Evolutionary conservation across 768 basidiomycete species (phyloP).

Genomic region (Clavulina sp.): DNA sequence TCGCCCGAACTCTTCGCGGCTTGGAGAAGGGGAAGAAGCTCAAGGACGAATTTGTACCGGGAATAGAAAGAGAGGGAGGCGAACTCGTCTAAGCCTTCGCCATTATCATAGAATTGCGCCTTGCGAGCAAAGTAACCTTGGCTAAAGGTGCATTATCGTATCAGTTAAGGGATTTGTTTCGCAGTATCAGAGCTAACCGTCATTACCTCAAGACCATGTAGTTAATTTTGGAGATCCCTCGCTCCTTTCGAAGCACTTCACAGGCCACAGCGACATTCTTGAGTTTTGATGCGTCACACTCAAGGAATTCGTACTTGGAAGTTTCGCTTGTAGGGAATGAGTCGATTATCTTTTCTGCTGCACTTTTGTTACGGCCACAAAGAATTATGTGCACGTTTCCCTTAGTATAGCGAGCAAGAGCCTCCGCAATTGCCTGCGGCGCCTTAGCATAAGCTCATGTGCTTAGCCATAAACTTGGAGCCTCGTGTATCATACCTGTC

Average conservation of each 20-base stretch:
- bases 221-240: conserved; percentile 1
- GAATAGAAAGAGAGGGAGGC: conserved; percentile 11
- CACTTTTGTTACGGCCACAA: conserved; percentile 10
- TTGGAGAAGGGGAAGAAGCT: conserved; percentile 7
- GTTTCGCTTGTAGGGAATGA: conserved; percentile 5
- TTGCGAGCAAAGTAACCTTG: neutral
- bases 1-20: conserved; percentile 6
- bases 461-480: neutral
- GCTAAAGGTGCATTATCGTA: too few relatives aligned
- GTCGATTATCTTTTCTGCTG: conserved; percentile 11
- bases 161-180: too few relatives aligned
- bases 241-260: too few relatives aligned
- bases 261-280: conserved; percentile 6
- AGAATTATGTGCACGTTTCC: conserved; percentile 13
- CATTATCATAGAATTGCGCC: neutral
- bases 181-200: too few relatives aligned
- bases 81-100: conserved; percentile 11
- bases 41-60: conserved; percentile 9
- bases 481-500: neutral
- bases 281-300: conserved; percentile 15
- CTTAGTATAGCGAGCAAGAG: conserved; percentile 9
- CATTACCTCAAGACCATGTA: too few relatives aligned
- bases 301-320: conserved; percentile 17
- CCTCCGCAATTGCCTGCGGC: conserved; percentile 7
- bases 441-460: neutral